Base-by-base conservation (phyloP, 2,329 filamentous ascomycete genomes). In the Neonectria ditissima region DNA sequence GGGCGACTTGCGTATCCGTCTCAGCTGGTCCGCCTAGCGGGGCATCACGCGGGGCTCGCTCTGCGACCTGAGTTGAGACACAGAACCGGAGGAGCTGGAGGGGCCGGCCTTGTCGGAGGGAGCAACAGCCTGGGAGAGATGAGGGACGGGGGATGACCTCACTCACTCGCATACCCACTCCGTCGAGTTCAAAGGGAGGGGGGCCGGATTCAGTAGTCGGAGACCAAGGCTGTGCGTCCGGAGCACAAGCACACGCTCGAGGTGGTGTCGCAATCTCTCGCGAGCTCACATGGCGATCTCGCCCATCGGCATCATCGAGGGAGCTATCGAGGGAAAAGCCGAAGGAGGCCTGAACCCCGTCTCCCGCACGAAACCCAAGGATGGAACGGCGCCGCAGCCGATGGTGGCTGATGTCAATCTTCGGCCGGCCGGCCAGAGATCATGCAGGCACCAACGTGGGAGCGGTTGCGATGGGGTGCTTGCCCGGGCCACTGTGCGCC, bases 381-480 rank as follows among this genome's bases (percentile, higher is more conserved):
- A 50, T 32, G 52, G 44, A n/a, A 43, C 56, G 50, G 28, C 63
- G 64, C 52, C 48, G 54, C 41, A 50, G 54, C 55, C 47, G 60
- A 55, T 22, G 28, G 51, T 63, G 45, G 55, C 28, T 55, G 54
- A 59, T 55, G 59, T 60, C 62, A 64, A 55, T 62, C 30, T 48
- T 28, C 47, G 45, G 34, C 57, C 30, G 11, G 48, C 45, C 50
- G 58, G 22, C 50, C 26, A 39, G 57, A 60, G 63, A 48, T 65
- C 69, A 69, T 71, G 69, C 54, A 61, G 66, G 62, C 56, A 64
- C 60, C 62, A 70, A 68, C 55, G 55, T 68, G 60, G 59, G 57
- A 64, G 63, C 47, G 59, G 55, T 47, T 54, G 61, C 56, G 52
- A 56, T 61, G 56, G 18, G 32, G 13, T 22, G 50, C 48, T 53